Evolutionary conservation across 1,284 basidiomycete genomes (phyloP).

Genomic region (Anthracocystis walkeri): DNA sequence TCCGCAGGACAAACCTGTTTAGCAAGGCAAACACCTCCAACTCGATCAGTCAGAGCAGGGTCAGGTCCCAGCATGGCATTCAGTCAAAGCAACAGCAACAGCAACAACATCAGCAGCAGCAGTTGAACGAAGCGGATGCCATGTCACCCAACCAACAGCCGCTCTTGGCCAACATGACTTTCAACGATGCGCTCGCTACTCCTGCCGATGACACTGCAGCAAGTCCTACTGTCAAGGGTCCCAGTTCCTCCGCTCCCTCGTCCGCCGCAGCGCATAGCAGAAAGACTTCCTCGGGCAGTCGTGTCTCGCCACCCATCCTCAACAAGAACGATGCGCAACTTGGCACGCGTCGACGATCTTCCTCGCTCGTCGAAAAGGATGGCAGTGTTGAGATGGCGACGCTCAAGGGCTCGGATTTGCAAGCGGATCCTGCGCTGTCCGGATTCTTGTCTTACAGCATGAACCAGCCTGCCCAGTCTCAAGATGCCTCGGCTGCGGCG

Average conservation of each 20-base stretch:
- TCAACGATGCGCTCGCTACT: slow-evolving; percentile 3
- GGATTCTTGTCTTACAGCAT: slow-evolving; percentile 18
- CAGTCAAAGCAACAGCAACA: slow-evolving; percentile 21
- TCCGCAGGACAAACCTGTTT: slow-evolving; percentile 60
- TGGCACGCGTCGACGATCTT: slow-evolving; percentile 22
- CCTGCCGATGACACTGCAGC: slow-evolving; percentile 1
- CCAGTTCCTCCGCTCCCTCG: slow-evolving; percentile 14
- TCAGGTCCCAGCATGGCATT: slow-evolving; percentile 6
- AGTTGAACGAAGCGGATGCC: background rate
- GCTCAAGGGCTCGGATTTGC: slow-evolving; percentile 8
- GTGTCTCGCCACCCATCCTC: slow-evolving; percentile 28
- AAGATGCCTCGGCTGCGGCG: slow-evolving; percentile 5
- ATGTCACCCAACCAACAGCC: slow-evolving; percentile 9
- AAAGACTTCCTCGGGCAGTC: slow-evolving; percentile 24
- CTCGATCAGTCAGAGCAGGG: slow-evolving; percentile 22
- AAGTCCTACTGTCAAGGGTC: slow-evolving; percentile 8
- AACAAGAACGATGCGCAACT: slow-evolving; percentile 38
- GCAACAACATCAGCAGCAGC: background rate
- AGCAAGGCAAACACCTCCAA: slow-evolving; percentile 34
- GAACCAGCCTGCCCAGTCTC: background rate
- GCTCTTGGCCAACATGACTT: background rate
- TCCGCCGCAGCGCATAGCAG: slow-evolving; percentile 29
- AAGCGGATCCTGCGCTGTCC: slow-evolving; percentile 22
- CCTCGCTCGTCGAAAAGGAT: slow-evolving; percentile 37
- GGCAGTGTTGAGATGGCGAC: slow-evolving; percentile 33